Base-by-base conservation (phyloP, 192 early-diverging fungal species). In the Gamsiella multidivaricata region DNA sequence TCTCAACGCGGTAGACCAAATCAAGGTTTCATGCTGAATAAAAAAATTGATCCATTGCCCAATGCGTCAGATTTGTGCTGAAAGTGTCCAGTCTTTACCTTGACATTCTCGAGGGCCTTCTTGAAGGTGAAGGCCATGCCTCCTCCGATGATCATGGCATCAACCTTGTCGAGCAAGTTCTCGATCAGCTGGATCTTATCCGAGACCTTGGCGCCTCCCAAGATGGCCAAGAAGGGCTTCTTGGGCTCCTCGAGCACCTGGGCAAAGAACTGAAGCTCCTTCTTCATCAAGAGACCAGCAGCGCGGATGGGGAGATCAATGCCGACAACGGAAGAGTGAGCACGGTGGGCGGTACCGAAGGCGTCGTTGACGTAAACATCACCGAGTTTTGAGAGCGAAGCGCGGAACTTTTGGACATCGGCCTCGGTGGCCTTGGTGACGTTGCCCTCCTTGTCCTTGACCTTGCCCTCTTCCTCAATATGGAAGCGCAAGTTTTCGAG, bases 51-150 rank as follows among this genome's bases (percentile, higher is more conserved):
- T n/a, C n/a, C n/a, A n/a, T n/a, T n/a, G n/a, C n/a, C n/a, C n/a
- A n/a, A n/a, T n/a, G n/a, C n/a, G n/a, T n/a, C n/a, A n/a, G n/a
- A n/a, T n/a, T n/a, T n/a, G n/a, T n/a, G n/a, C n/a, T n/a, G n/a
- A n/a, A n/a, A n/a, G n/a, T n/a, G n/a, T n/a, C n/a, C n/a, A n/a
- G n/a, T n/a, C n/a, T n/a, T 70, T 82, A 87, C 86, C 80, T 92
- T 84, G 81, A 97, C 92, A 56, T 85, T 83, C 23, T 95, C 84
- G 52, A 96, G 83, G 34, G 90, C 88, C 90, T 98, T 98, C 83
- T 94, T 91, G 90, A 99, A 99, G 49, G 97, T 99, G 87, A 96
- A 99, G 61, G 95, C 94, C 97, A 99, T 99, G 33, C 96, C 96
- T 63, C 96, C 96, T 79, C 92, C 72, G 36, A 94, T 88, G 60